These are phyloP conservation scores for Cucurbitaria berberidis DNA, from an alignment of 2,329 filamentous ascomycete genomes.

Conservation along the genomic window DNA sequence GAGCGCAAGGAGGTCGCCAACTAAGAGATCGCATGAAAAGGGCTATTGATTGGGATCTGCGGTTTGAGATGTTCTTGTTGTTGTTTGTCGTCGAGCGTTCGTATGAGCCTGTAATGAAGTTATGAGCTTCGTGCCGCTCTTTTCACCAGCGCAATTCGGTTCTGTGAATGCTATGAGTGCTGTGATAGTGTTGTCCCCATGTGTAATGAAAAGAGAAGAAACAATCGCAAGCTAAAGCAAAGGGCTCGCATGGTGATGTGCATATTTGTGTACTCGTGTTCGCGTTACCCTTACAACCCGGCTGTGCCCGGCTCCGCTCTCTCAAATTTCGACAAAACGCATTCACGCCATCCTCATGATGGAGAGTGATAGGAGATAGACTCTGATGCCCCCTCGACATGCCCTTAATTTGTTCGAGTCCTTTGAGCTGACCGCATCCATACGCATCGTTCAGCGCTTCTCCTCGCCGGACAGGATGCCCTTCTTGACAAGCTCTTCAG, in stretches of 20 bases:
- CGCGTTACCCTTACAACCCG: constrained; percentile 7
- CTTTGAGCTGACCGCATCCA: neutral
- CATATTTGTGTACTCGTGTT: constrained; percentile 4
- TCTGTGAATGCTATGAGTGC: neutral
- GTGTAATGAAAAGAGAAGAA: neutral
- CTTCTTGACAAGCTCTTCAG: constrained; percentile 76
- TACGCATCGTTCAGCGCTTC: constrained; percentile 39
- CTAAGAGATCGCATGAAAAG: constrained; percentile 3
- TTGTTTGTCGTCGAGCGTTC: constrained; percentile 1
- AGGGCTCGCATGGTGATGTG: neutral
- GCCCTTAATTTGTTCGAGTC: neutral
- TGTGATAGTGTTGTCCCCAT: neutral
- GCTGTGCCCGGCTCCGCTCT: neutral
- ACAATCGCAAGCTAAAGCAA: neutral
- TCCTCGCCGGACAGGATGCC: constrained; percentile 70
- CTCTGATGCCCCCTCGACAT: neutral
- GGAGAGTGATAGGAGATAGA: neutral
- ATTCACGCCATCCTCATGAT: constrained; percentile 5
- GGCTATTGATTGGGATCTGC: neutral
- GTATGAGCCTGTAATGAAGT: constrained; percentile 19
- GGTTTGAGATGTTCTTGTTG: constrained; percentile 2
- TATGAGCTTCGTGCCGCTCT: constrained; percentile 21
- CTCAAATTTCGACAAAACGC: constrained; percentile 2
- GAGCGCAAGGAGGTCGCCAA: constrained; percentile 35
- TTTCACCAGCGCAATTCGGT: constrained; percentile 2